A percentile compares a stretch with the other conserved stretches of the same genome.
Evolutionary conservation across 2,329 filamentous ascomycete species (phyloP).

Genomic region (Aspergillus intermedius): DNA sequence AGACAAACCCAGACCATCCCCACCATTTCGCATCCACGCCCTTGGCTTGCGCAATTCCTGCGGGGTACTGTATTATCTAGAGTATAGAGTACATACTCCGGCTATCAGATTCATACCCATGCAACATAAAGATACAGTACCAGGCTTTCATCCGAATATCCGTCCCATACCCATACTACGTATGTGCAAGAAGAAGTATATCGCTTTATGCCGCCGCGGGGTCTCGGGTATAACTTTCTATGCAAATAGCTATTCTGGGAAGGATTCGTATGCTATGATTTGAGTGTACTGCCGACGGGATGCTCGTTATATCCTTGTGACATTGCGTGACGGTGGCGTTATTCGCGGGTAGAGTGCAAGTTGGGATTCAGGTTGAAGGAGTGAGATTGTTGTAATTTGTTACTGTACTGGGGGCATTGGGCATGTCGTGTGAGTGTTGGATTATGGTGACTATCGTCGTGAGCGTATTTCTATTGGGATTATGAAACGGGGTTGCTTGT

Average conservation of each 20-base stretch:
- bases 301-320: neutral
- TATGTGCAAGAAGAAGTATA: neutral
- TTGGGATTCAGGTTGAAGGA: too few species aligned
- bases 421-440: too few species aligned
- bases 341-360: neutral
- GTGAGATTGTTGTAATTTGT: too few species aligned
- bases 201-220: neutral
- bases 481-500: too few species aligned
- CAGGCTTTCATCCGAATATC: neutral
- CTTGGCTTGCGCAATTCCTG: conserved; percentile 17
- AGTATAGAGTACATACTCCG: neutral
- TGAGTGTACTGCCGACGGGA: neutral
- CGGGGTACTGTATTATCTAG: conserved; percentile 11
- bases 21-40: neutral
- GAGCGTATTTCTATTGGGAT: too few species aligned
- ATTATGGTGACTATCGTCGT: too few species aligned
- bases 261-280: too few species aligned
- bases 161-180: neutral
- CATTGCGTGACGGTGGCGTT: conserved; percentile 11
- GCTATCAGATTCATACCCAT: neutral
- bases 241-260: too few species aligned
- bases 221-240: neutral
- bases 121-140: neutral
- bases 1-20: neutral
- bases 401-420: too few species aligned